Conservation (phyloP, 2,329 filamentous ascomycete species). For the Apiospora arundinis region DNA sequence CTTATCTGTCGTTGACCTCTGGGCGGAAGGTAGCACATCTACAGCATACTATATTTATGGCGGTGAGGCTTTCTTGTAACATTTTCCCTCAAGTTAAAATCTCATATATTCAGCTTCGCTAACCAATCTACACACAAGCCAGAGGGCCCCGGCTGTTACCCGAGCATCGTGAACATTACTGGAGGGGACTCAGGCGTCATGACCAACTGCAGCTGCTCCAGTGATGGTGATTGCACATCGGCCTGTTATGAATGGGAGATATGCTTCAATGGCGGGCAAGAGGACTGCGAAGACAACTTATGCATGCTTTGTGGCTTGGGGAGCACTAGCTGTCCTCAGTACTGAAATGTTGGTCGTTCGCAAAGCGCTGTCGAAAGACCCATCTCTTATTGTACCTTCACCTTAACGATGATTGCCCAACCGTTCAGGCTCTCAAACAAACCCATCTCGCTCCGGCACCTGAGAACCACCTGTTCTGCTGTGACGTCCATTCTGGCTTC, state of each 20-base stretch:
- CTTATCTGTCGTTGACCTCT: neutral
- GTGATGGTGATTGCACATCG: neutral
- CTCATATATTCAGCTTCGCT: too few species aligned
- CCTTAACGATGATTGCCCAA: slow-evolving; percentile 54
- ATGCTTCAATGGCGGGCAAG: neutral
- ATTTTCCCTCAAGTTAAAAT: neutral
- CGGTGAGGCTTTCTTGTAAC: neutral
- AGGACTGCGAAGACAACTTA: neutral
- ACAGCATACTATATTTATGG: neutral
- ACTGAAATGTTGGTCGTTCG: neutral
- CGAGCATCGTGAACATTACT: neutral
- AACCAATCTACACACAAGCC: neutral
- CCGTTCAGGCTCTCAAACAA: slow-evolving; percentile 58
- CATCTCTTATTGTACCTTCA: slow-evolving; percentile 34
- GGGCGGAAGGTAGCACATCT: neutral
- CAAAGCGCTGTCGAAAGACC: neutral
- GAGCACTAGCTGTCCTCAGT: neutral
- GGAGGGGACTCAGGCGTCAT: neutral
- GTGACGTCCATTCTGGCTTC: slow-evolving; percentile 44
- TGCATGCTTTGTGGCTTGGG: neutral
- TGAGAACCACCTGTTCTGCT: slow-evolving; percentile 56
- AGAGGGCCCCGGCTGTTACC: neutral
- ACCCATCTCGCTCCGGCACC: slow-evolving; percentile 58
- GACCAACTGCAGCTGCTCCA: neutral
- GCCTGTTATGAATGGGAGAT: neutral